These are phyloP conservation scores for Xylaria scruposa DNA, from an alignment of 495 filamentous ascomycete genomes.

Conservation along the genomic window DNA sequence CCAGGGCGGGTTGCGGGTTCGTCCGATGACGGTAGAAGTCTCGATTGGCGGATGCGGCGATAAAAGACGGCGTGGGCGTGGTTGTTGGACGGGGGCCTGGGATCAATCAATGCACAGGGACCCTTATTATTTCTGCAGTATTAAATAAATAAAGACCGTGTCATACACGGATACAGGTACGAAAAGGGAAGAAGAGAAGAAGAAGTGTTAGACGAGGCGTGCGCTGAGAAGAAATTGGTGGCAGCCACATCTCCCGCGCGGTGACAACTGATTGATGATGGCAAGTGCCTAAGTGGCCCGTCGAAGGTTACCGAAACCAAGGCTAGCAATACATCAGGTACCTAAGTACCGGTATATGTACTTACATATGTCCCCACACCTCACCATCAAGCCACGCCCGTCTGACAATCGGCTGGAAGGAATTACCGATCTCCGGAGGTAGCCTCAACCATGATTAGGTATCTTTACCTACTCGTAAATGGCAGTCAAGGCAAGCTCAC, in stretches of 20 bases:
- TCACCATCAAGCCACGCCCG: neutral
- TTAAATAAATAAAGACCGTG: constrained; percentile 16
- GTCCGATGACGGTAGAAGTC: constrained; percentile 17
- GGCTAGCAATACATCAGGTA: neutral
- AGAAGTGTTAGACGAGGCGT: neutral
- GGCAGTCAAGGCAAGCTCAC: no score
- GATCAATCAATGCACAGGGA: neutral
- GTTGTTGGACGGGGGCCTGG: neutral
- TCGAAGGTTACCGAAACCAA: constrained; percentile 6
- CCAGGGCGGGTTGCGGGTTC: neutral
- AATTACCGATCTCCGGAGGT: constrained; percentile 11
- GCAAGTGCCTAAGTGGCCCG: neutral
- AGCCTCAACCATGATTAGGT: no score
- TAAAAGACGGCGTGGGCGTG: neutral
- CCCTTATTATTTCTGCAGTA: neutral
- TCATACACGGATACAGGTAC: constrained; percentile 4
- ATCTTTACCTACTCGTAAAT: no score
- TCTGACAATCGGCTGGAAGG: neutral
- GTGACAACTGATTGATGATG: constrained; percentile 6
- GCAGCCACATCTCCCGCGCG: constrained; percentile 2
- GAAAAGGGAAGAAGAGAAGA: neutral
- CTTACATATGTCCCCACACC: neutral
- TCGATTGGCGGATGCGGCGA: neutral
- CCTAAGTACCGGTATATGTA: neutral
- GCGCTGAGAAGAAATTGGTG: constrained; percentile 9